These are phyloP conservation scores for Paracorniculantispora psalliotae DNA, from an alignment of 2,329 filamentous ascomycete species.

Conservation along the genomic window DNA sequence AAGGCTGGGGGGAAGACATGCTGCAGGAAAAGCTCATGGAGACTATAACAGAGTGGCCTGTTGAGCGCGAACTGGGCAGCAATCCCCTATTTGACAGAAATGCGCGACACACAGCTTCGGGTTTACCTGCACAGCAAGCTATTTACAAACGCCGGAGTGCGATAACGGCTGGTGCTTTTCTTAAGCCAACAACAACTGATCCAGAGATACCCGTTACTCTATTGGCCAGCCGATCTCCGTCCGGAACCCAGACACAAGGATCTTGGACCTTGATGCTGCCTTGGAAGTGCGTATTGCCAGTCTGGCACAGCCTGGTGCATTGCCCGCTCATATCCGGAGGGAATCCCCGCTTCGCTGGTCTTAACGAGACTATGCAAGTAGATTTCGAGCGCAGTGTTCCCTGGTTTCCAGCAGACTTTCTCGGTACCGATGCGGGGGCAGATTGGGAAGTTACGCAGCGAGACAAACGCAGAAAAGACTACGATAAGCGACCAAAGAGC, in stretches of 20 bases:
- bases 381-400: slow-evolving; percentile 71
- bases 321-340: slow-evolving; percentile 74
- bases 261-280: slow-evolving; percentile 82
- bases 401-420: slow-evolving; percentile 84
- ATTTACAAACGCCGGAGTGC: slow-evolving; percentile 71
- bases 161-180: slow-evolving; percentile 56
- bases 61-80: slow-evolving; percentile 46
- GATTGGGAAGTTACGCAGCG: slow-evolving; percentile 70
- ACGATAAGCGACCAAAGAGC: slow-evolving; percentile 53
- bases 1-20: slow-evolving; percentile 35
- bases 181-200: slow-evolving; percentile 56
- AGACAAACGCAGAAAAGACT: slow-evolving; percentile 34
- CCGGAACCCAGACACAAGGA: slow-evolving; percentile 51
- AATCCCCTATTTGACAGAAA: slow-evolving; percentile 64
- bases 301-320: slow-evolving; percentile 85
- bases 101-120: slow-evolving; percentile 58
- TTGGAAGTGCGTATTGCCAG: slow-evolving; percentile 79
- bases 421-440: slow-evolving; percentile 72
- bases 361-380: slow-evolving; percentile 75
- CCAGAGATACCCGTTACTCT: slow-evolving; percentile 74
- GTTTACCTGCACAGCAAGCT: slow-evolving; percentile 68
- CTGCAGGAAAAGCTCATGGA: slow-evolving; percentile 46
- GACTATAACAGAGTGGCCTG: slow-evolving; percentile 62
- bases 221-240: slow-evolving; percentile 51
- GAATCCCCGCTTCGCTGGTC: slow-evolving; percentile 75